Evolutionary conservation across 306 rosid genomes (phyloP).

Genomic region (Casuarina cunninghamiana): DNA sequence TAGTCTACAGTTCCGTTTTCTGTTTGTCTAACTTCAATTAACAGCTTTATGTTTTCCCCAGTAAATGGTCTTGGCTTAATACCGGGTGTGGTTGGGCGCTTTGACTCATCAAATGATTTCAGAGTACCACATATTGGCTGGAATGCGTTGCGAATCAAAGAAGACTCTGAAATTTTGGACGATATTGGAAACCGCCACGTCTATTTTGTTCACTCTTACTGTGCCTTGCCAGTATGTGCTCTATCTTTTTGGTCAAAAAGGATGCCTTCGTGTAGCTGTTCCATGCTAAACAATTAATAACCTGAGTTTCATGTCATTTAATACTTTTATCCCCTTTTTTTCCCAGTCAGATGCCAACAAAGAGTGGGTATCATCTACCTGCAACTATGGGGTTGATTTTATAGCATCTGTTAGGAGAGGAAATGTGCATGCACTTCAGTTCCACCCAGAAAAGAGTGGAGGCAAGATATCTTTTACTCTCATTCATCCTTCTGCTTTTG

Average conservation of each 20-base stretch:
- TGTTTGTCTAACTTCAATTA: conserved; percentile 23
- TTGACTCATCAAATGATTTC: conserved; percentile 86
- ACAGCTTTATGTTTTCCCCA: conserved; percentile 44
- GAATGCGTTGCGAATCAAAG: conserved; percentile 75
- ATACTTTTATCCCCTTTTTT: neutral
- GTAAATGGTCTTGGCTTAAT: conserved; percentile 94
- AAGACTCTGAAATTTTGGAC: conserved; percentile 76
- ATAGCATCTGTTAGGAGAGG: conserved; percentile 89
- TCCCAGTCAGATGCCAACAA: conserved; percentile 80
- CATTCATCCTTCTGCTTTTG: neutral
- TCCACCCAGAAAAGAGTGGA: conserved; percentile 99
- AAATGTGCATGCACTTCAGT: conserved; percentile 95
- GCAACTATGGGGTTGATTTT: conserved; percentile 84
- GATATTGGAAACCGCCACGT: conserved; percentile 78
- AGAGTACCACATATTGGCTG: conserved; percentile 98
- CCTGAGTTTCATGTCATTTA: conserved; percentile 18
- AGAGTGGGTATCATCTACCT: conserved; percentile 91
- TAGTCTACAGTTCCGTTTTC: neutral
- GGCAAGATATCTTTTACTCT: conserved; percentile 54
- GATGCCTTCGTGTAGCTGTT: conserved; percentile 7
- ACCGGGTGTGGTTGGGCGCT: conserved; percentile 89
- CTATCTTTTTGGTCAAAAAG: conserved; percentile 13
- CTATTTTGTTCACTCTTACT: conserved; percentile 94
- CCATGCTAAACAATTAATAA: conserved; percentile 9
- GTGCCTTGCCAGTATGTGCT: conserved; percentile 75